Evolutionary conservation across 2,329 filamentous ascomycete species (phyloP).

Genomic region (Aspergillus sp.): DNA sequence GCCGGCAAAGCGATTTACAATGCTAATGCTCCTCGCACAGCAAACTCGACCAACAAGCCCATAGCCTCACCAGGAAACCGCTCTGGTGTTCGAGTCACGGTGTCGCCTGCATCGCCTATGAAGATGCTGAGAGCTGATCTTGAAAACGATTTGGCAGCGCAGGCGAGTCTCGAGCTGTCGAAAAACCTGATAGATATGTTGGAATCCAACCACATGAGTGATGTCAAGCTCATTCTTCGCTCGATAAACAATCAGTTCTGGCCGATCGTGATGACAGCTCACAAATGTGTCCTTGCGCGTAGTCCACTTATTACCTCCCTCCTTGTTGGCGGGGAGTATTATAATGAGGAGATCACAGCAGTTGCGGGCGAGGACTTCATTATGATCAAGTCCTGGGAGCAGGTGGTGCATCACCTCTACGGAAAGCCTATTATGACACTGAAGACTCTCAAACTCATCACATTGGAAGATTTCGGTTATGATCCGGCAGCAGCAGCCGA

Average conservation of each 20-base stretch:
- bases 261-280: conserved; percentile 18
- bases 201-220: conserved; percentile 17
- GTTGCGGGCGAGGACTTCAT: conserved; percentile 22
- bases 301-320: conserved; percentile 24
- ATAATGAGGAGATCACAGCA: conserved; percentile 15
- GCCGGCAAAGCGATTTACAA: no score
- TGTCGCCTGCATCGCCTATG: neutral
- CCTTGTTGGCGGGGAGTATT: conserved; percentile 9
- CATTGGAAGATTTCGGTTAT: conserved; percentile 17
- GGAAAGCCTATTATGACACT: conserved; percentile 21
- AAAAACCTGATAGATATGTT: conserved; percentile 17
- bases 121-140: neutral
- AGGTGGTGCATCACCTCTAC: conserved; percentile 29
- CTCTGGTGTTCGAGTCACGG: neutral
- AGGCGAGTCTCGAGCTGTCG: conserved; percentile 6
- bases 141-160: neutral
- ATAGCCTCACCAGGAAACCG: neutral
- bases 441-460: conserved; percentile 15
- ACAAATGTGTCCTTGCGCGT: conserved; percentile 25
- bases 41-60: neutral
- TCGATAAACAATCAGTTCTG: conserved; percentile 19
- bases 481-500: neutral
- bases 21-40: neutral
- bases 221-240: conserved; percentile 23
- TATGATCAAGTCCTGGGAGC: conserved; percentile 25